Evolutionary conservation across 202 grass and related monocot species (phyloP).

Genomic region (Schoenoplectus tabernaemontani): DNA sequence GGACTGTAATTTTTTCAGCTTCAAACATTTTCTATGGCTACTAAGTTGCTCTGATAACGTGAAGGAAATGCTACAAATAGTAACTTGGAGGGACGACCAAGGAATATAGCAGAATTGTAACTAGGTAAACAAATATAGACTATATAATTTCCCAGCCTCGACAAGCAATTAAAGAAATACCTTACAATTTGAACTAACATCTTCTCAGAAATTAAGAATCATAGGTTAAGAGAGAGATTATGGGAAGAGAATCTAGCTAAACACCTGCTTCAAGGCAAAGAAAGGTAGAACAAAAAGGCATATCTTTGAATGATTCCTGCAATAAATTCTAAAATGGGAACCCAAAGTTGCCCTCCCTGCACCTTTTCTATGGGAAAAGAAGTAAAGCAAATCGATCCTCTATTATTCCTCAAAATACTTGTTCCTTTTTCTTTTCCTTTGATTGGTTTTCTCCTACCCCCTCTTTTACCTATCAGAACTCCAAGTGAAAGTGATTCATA

Average conservation of each 20-base stretch:
- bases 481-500: slow-evolving; percentile 22
- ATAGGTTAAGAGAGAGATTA: background rate
- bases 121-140: background rate
- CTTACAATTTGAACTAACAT: background rate
- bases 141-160: background rate
- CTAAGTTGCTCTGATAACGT: background rate
- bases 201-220: background rate
- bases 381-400: slow-evolving; percentile 43
- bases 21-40: background rate
- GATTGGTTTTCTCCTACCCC: slow-evolving; percentile 51
- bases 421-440: slow-evolving; percentile 62
- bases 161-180: background rate
- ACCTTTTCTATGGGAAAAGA: slow-evolving; percentile 62
- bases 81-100: background rate
- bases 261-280: slow-evolving; percentile 53
- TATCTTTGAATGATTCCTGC: slow-evolving; percentile 13
- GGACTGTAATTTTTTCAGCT: background rate
- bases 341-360: background rate
- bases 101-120: background rate
- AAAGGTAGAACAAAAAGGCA: slow-evolving; percentile 39
- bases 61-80: background rate
- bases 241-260: slow-evolving; percentile 28
- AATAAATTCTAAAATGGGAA: background rate
- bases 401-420: slow-evolving; percentile 53
- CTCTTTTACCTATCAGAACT: slow-evolving; percentile 33